phyloP scores from a whole-genome alignment of 2,329 filamentous ascomycete genomes.

The Claviceps capensis region DNA sequence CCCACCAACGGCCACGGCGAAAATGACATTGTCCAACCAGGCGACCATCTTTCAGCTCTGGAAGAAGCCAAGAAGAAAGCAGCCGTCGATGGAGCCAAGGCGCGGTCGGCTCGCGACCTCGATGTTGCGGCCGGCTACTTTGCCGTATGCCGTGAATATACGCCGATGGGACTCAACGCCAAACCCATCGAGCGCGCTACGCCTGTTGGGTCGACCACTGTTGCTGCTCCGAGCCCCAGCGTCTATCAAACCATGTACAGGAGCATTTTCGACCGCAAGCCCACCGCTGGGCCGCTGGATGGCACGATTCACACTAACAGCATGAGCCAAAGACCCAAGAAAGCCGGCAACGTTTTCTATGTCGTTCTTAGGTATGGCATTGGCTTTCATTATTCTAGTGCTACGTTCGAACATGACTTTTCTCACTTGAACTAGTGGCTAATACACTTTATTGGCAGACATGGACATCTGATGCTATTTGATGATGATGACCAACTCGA shows the following conservation, averaged over 20 bases:
- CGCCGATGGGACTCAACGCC: conserved; percentile 80
- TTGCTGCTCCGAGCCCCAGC: conserved; percentile 72
- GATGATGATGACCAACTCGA: conserved; percentile 92
- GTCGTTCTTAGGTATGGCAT: conserved; percentile 65
- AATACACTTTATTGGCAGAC: conserved; percentile 33
- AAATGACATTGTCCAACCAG: conserved; percentile 37
- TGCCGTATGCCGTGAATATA: conserved; percentile 87
- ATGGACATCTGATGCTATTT: conserved; percentile 94
- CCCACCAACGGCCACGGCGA: conserved; percentile 15
- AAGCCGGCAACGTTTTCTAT: conserved; percentile 80
- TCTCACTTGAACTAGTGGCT: not conserved
- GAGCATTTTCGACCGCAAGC: conserved; percentile 81
- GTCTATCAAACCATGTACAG: conserved; percentile 98
- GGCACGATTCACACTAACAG: conserved; percentile 31
- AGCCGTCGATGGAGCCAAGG: conserved; percentile 44
- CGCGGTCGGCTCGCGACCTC: conserved; percentile 42
- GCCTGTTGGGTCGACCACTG: conserved; percentile 59
- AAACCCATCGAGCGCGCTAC: conserved; percentile 81
- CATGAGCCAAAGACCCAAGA: conserved; percentile 41
- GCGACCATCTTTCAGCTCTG: conserved; percentile 52
- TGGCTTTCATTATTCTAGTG: not conserved
- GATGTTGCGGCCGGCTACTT: conserved; percentile 87
- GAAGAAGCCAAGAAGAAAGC: conserved; percentile 43
- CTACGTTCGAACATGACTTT: not conserved
- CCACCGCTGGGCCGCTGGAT: conserved; percentile 31